Percentiles rank a stretch among this genome's conserved stretches.
Conservation (phyloP, 164 flowering plant genomes). For the Nymphaea thermarum region DNA sequence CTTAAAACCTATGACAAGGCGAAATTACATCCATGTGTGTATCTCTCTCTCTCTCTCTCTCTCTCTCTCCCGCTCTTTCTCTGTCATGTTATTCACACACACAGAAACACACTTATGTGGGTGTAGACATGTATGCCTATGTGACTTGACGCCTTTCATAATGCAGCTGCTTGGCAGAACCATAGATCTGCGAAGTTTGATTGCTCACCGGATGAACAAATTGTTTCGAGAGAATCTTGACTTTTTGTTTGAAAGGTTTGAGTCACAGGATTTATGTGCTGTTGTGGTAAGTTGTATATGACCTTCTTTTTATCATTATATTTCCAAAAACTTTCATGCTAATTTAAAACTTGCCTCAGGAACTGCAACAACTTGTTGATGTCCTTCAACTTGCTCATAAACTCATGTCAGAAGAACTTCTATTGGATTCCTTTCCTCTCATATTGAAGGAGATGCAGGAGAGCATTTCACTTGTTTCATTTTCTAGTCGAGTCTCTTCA, state of each 20-base stretch:
- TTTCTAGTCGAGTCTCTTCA: slow-evolving; percentile 85
- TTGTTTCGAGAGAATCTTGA: slow-evolving; percentile 84
- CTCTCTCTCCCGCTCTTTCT: too few species aligned
- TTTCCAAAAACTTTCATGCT: background rate
- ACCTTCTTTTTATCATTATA: background rate
- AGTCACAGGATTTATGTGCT: slow-evolving; percentile 92
- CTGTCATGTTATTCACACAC: too few species aligned
- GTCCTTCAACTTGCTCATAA: slow-evolving; percentile 69
- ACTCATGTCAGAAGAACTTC: slow-evolving; percentile 64
- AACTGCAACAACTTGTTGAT: slow-evolving; percentile 76
- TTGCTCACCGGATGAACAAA: slow-evolving; percentile 83
- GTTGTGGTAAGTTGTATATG: slow-evolving; percentile 49
- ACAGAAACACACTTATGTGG: too few species aligned
- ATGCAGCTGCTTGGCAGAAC: slow-evolving; percentile 83
- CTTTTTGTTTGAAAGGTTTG: slow-evolving; percentile 92
- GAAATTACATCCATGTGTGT: too few species aligned
- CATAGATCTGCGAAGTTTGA: slow-evolving; percentile 73
- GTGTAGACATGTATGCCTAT: too few species aligned
- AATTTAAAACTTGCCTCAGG: slow-evolving; percentile 30
- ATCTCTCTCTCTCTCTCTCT: too few species aligned
- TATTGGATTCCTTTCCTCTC: slow-evolving; percentile 64
- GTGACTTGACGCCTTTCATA: too few species aligned
- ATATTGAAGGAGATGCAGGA: slow-evolving; percentile 96
- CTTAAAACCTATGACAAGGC: too few species aligned
- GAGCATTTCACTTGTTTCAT: slow-evolving; percentile 85